Percentiles rank a stretch among this genome's conserved stretches.
These are phyloP conservation scores for Chalaropsis ovoidea DNA, from an alignment of 2,329 filamentous ascomycete genomes.

Conservation along the genomic window DNA sequence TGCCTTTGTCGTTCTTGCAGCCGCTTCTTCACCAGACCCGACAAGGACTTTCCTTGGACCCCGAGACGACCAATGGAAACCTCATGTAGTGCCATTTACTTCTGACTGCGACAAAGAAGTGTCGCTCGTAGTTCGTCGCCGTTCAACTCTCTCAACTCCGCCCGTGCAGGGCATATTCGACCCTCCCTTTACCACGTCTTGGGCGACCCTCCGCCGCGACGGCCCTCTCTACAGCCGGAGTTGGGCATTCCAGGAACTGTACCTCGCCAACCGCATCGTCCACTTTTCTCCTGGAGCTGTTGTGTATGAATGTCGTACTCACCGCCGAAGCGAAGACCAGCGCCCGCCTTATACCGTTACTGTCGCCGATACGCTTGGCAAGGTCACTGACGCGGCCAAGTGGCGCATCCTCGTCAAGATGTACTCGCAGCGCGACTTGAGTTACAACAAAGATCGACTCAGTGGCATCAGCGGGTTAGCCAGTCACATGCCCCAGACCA, in stretches of 20 bases:
- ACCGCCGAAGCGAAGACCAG: slow-evolving; percentile 26
- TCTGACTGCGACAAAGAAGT: slow-evolving; percentile 8
- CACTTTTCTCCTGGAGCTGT: slow-evolving; percentile 21
- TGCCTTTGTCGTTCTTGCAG: slow-evolving; percentile 26
- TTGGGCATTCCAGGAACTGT: slow-evolving; percentile 27
- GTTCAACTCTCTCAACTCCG: slow-evolving; percentile 19
- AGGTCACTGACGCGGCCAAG: slow-evolving; percentile 23
- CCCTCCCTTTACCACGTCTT: slow-evolving; percentile 22
- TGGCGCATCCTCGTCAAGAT: slow-evolving; percentile 31
- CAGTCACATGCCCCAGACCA: slow-evolving; percentile 27
- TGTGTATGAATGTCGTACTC: slow-evolving; percentile 29
- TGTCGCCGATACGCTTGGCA: slow-evolving; percentile 26
- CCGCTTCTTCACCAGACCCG: slow-evolving; percentile 22
- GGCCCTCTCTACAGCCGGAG: slow-evolving; percentile 27
- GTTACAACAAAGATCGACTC: slow-evolving; percentile 28
- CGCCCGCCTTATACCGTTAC: slow-evolving; percentile 27
- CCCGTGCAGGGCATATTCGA: slow-evolving; percentile 24
- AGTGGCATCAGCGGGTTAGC: slow-evolving; percentile 31
- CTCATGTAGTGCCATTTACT: slow-evolving; percentile 15
- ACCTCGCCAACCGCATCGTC: slow-evolving; percentile 15
- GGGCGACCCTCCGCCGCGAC: slow-evolving; percentile 25
- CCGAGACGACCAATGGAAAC: slow-evolving; percentile 17
- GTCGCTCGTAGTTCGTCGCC: slow-evolving; percentile 17
- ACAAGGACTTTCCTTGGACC: slow-evolving; percentile 20
- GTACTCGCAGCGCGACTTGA: slow-evolving; percentile 29